These are phyloP conservation scores for Meyerozyma sp. DNA, from an alignment of 1,139 yeast species.

Conservation along the genomic window DNA sequence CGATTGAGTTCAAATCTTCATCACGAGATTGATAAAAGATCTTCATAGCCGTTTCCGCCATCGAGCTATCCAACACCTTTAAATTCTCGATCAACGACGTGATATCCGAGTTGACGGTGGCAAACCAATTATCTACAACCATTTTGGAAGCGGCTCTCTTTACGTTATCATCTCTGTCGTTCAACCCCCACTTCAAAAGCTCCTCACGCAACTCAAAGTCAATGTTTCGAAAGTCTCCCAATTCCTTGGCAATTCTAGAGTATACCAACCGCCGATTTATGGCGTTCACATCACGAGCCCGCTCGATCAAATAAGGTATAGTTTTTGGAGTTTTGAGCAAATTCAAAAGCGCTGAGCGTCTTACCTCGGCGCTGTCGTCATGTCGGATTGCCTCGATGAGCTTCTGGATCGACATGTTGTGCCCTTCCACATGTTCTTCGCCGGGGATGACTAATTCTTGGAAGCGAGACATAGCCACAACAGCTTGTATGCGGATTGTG, in stretches of 20 bases:
- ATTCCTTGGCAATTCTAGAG: constrained; percentile 60
- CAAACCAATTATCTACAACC: constrained; percentile 71
- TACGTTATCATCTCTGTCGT: constrained; percentile 77
- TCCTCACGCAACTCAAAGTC: constrained; percentile 59
- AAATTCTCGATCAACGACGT: constrained; percentile 66
- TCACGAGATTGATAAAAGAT: constrained; percentile 57
- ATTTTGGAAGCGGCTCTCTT: constrained; percentile 66
- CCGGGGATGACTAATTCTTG: constrained; percentile 50
- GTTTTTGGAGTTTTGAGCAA: constrained; percentile 52
- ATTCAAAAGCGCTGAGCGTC: constrained; percentile 78
- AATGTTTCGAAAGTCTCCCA: constrained; percentile 63
- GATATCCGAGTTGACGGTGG: constrained; percentile 62
- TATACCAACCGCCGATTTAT: constrained; percentile 70
- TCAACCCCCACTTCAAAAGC: constrained; percentile 76
- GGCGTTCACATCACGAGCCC: constrained; percentile 77
- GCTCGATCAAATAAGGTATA: constrained; percentile 58
- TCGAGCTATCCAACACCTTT: constrained; percentile 58
- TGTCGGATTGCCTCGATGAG: constrained; percentile 56
- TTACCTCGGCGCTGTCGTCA: constrained; percentile 84
- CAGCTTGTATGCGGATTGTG: constrained; percentile 74
- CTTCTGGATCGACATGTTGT: constrained; percentile 27
- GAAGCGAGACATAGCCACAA: constrained; percentile 72
- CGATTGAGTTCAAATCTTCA: constrained; percentile 55
- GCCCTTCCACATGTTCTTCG: constrained; percentile 30
- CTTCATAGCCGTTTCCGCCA: constrained; percentile 64